A percentile compares a stretch with the other conserved stretches of the same genome.
Evolutionary conservation across 1,284 basidiomycete genomes (phyloP).

Genomic region (Rhodofomes roseus): DNA sequence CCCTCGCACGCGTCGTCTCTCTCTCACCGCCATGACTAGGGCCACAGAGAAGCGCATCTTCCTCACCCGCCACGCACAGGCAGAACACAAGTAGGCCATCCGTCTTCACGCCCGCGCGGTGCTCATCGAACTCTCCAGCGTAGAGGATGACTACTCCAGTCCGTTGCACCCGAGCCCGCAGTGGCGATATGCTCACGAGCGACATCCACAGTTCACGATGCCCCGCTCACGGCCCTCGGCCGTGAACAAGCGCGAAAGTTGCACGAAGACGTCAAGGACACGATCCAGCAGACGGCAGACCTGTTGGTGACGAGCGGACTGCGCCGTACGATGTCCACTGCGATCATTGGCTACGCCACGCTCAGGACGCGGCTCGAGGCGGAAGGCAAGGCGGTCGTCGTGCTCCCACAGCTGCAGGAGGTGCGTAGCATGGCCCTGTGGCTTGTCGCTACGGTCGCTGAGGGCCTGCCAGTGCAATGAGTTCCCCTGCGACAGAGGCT

Average conservation of each 20-base stretch:
- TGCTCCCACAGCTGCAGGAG: slow-evolving; percentile 32
- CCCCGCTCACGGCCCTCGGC: slow-evolving; percentile 24
- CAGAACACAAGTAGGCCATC: slow-evolving; percentile 28
- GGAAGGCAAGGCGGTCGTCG: slow-evolving; percentile 25
- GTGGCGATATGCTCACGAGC: background rate
- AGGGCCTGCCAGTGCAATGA: slow-evolving; percentile 18
- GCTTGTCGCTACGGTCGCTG: background rate
- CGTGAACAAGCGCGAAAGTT: slow-evolving; percentile 30
- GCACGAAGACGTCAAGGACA: slow-evolving; percentile 27
- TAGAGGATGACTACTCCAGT: slow-evolving; percentile 25
- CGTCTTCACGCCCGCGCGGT: too few species aligned
- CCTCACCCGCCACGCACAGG: slow-evolving; percentile 29
- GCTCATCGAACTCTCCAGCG: slow-evolving; percentile 13
- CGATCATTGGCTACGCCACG: slow-evolving; percentile 26
- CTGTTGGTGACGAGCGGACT: slow-evolving; percentile 31
- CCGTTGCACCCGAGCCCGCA: slow-evolving; percentile 6
- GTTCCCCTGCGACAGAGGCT: slow-evolving; percentile 29
- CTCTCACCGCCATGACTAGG: slow-evolving; percentile 15
- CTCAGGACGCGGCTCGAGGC: slow-evolving; percentile 26
- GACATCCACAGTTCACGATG: slow-evolving; percentile 22
- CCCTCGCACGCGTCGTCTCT: too few species aligned
- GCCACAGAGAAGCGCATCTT: slow-evolving; percentile 29
- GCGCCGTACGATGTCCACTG: slow-evolving; percentile 31
- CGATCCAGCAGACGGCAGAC: slow-evolving; percentile 28
- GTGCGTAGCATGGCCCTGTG: slow-evolving; percentile 8